Evolutionary conservation across 805 yeast species (phyloP), one percentile per base, ranked within the genome.

Genomic region (Zygotorulaspora danielsina): DNA sequence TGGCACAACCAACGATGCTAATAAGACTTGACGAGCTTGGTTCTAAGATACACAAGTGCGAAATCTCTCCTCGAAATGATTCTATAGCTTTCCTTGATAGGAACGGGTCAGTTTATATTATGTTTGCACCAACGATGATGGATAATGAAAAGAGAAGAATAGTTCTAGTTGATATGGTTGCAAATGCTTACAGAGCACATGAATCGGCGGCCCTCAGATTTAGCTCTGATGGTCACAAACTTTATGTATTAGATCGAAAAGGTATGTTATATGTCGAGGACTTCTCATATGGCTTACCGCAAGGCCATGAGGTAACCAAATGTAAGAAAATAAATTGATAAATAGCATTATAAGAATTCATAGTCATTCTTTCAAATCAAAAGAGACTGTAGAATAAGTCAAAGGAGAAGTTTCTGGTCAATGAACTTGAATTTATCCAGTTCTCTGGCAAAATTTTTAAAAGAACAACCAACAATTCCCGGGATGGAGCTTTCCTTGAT

Each of bases 231-330:
- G 97, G 97, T 0, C 88, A 88, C 34, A 79, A 79, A 45, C 66
- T 89, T 13, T 81, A 77, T 50, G 72, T 78, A 3, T 72, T 87
- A 11, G 97, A 89, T 60, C 67, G 96, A 28, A 85, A 84, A 53
- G 97, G 97, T 0, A 61, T 77, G 0, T 64, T 88, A 32, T 79
- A 80, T 46, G 75, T 88, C 21, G 85, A 84, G 50, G 97, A 89
- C 63, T 89, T 88, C 64, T 84, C 93, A 10, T 89, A 87, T 38
- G 96, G 94, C 2, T 62, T 80, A 16, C 93, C 93, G 9, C 80
- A 78, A 46, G 79, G 77, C 49, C 72, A 71, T 17, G 81, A 78
- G 12, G 80, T 82, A 6, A 73, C 83, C 2, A 75, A 81, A 55
- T 78, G 84, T 63, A 81, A 80, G 56, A 73, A 78, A 28, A 64